These are phyloP conservation scores for Bruguiera hainesii DNA, from an alignment of 441 rosid species.

Conservation along the genomic window DNA sequence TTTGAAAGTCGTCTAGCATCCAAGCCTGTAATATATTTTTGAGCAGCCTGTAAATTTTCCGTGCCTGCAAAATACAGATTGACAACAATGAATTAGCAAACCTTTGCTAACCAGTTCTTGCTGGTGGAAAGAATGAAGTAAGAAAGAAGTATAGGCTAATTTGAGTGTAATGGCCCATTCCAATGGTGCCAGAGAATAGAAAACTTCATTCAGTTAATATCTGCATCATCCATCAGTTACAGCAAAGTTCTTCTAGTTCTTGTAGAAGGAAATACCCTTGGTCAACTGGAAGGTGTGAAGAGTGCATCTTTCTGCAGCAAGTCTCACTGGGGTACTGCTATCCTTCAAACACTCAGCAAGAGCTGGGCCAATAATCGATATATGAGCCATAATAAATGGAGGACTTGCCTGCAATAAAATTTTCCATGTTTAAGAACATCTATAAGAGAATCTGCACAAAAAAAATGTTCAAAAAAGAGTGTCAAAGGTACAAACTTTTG, in stretches of 20 bases:
- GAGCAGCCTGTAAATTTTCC: slow-evolving; percentile 83
- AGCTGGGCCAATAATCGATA: too few relatives aligned
- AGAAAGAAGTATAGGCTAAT: not conserved
- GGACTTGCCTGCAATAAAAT: too few relatives aligned
- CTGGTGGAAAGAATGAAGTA: not conserved
- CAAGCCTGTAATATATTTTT: slow-evolving; percentile 90
- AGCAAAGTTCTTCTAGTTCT: too few relatives aligned
- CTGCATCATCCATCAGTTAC: not conserved
- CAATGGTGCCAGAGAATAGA: not conserved
- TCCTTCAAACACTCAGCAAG: too few relatives aligned
- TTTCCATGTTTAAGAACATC: too few relatives aligned
- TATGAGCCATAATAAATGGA: too few relatives aligned
- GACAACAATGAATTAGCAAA: not conserved
- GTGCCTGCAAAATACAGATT: slow-evolving; percentile 41
- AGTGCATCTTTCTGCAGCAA: slow-evolving; percentile 67
- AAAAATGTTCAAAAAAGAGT: too few relatives aligned
- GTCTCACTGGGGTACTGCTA: too few relatives aligned
- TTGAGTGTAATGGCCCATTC: not conserved
- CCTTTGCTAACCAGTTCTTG: not conserved
- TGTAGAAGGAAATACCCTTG: slow-evolving; percentile 48
- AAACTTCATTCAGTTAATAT: not conserved
- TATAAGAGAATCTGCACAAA: too few relatives aligned
- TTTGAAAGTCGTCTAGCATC: slow-evolving; percentile 94
- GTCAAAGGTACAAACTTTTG: slow-evolving; percentile 51
- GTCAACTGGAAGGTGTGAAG: slow-evolving; percentile 80